Conservation (phyloP, 1,284 basidiomycete genomes). For the Trametes polyzona region DNA sequence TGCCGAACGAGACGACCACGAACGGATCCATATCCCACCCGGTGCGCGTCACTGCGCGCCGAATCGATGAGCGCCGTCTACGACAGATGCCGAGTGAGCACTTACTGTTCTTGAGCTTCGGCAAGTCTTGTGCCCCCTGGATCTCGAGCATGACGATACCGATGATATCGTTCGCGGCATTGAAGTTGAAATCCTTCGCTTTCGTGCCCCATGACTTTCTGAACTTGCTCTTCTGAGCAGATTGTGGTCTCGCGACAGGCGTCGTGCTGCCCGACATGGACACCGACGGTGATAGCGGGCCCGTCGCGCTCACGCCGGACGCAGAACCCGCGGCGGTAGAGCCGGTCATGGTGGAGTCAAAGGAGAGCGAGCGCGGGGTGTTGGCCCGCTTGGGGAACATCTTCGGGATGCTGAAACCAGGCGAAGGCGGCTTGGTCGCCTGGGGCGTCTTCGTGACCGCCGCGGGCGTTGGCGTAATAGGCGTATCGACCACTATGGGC, state of each 20-base stretch:
- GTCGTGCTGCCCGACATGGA: conserved; percentile 22
- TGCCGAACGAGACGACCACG: conserved; percentile 93
- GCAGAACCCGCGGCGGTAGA: conserved; percentile 21
- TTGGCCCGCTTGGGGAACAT: conserved; percentile 43
- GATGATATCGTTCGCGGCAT: conserved; percentile 76
- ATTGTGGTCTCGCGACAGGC: conserved; percentile 13
- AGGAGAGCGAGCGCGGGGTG: conserved; percentile 37
- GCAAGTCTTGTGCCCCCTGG: conserved; percentile 78
- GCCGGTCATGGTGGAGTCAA: conserved; percentile 30
- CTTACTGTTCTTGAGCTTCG: conserved; percentile 85
- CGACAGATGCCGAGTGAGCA: conserved; percentile 23
- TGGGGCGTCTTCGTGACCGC: conserved; percentile 27
- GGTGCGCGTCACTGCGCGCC: conserved; percentile 69
- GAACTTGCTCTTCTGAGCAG: conserved; percentile 29
- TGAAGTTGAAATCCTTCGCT: conserved; percentile 64
- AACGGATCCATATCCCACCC: conserved; percentile 99
- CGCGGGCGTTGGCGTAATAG: conserved; percentile 26
- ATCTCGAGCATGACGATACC: conserved; percentile 90
- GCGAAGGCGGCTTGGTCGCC: conserved; percentile 32
- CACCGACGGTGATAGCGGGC: conserved; percentile 7
- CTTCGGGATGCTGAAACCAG: conserved; percentile 38
- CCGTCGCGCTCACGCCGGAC: conserved; percentile 11
- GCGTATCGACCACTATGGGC: conserved; percentile 21
- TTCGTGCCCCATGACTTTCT: conserved; percentile 40
- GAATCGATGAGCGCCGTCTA: conserved; percentile 8